A percentile compares a stretch with the other conserved stretches of the same genome.
These are phyloP conservation scores for Alternaria incomplexa DNA, from an alignment of 2,329 filamentous ascomycete genomes.

Conservation along the genomic window DNA sequence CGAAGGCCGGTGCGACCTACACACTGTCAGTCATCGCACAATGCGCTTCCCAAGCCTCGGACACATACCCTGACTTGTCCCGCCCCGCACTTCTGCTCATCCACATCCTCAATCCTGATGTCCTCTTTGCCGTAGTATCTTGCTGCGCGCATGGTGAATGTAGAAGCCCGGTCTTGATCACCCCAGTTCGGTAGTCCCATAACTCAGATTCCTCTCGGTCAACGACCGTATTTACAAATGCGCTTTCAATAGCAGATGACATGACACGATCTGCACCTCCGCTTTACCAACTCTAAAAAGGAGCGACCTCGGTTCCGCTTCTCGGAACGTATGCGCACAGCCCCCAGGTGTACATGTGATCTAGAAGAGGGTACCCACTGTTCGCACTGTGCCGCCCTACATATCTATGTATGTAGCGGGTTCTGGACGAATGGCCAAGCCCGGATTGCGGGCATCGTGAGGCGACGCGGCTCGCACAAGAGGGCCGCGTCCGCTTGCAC, in stretches of 20 bases:
- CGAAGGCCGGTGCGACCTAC: constrained; percentile 54
- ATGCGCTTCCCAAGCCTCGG: no score
- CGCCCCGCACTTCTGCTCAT: constrained; percentile 54
- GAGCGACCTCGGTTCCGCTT: constrained; percentile 7
- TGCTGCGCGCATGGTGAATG: constrained; percentile 57
- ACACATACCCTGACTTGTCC: constrained; percentile 56
- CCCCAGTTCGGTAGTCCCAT: constrained; percentile 5
- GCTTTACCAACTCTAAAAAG: background rate
- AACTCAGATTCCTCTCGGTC: constrained; percentile 14
- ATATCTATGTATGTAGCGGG: background rate
- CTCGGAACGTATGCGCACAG: background rate
- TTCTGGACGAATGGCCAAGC: background rate
- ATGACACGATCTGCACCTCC: constrained; percentile 21
- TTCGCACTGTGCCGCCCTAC: background rate
- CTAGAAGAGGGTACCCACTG: constrained; percentile 3
- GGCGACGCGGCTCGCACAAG: constrained; percentile 7
- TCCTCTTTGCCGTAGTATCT: constrained; percentile 63
- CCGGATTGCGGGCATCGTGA: background rate
- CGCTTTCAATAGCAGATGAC: constrained; percentile 32
- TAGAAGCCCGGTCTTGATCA: background rate
- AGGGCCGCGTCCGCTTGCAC: constrained; percentile 8
- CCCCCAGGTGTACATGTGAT: constrained; percentile 1
- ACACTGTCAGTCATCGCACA: background rate
- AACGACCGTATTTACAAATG: constrained; percentile 38
- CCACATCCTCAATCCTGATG: constrained; percentile 61